Base-by-base conservation (phyloP, 2,329 filamentous ascomycete genomes). In the Exserohilum rostratum region DNA sequence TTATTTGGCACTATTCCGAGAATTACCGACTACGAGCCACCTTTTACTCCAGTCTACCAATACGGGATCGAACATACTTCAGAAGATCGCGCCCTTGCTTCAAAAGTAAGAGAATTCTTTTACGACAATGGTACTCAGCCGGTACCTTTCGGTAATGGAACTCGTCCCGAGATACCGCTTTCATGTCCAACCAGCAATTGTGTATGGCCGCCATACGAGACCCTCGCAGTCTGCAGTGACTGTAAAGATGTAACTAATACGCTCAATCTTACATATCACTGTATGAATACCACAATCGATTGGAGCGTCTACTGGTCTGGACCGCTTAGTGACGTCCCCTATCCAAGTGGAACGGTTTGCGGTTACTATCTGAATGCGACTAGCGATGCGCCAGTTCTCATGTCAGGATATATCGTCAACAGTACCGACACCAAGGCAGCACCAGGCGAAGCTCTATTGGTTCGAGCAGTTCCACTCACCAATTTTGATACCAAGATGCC, bases 141-240 rank as follows among this genome's bases (percentile, higher is more conserved):
- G 0, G 25, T 69, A 0, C 18, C 2, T 0, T 67, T 68, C 11
- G 68, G 68, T 0, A 70, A 71, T 20, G 65, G 65, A 0, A 65
- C 63, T 0, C 49, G 68, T 1, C 49, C 67, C 0, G 68, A 71
- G 0, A 63, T 73, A 2, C 67, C 68, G 0, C 29, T 72, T 0
- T 63, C 62, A 0, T 73, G 70, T 12, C 69, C 68, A 0, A 68
- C 58, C 0, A 69, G 64, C 6, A 72, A 71, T 9, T 73, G 70
- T 15, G 67, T 66, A 0, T 73, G 68, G 68, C 64, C 66, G 0
- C 6, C 1, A 0, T 72, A 72, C 29, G 56, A 72, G 0, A 67
- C 68, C 0, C 50, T 73, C 0, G 68, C 31, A 0, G 44, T 73
- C 0, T 73, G 68, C 12, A 72, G 68, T 9, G 1, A 48, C 1